A percentile compares a stretch with the other conserved stretches of the same genome.
Conservation (phyloP, 2,329 filamentous ascomycete genomes). For the Diaporthe longicolla region DNA sequence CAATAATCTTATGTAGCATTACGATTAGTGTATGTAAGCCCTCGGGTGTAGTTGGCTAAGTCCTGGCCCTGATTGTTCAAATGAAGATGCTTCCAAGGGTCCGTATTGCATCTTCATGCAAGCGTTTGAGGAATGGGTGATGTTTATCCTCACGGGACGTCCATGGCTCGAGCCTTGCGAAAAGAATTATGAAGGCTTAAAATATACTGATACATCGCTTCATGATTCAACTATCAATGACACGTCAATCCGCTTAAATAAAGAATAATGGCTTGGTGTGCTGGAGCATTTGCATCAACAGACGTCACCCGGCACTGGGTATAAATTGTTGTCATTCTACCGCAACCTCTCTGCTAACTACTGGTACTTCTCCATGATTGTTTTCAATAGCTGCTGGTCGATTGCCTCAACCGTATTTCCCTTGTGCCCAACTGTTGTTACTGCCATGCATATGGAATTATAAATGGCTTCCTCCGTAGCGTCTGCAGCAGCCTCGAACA, state of each 20-base stretch:
- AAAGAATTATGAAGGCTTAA: too few species aligned
- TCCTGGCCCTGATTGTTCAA: not conserved
- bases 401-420: conserved; percentile 65
- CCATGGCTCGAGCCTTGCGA: too few species aligned
- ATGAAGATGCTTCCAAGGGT: too few species aligned
- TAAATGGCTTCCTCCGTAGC: conserved; percentile 76
- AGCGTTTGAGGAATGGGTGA: too few species aligned
- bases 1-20: too few species aligned
- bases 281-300: too few species aligned
- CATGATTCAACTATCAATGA: too few species aligned
- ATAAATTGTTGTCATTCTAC: not conserved
- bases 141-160: too few species aligned
- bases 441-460: conserved; percentile 73
- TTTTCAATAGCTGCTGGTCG: conserved; percentile 61
- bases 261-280: not conserved
- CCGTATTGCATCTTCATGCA: too few species aligned
- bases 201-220: too few species aligned
- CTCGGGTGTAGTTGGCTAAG: not conserved
- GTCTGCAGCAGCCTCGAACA: conserved; percentile 74
- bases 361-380: conserved; percentile 59
- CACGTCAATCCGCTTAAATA: not conserved
- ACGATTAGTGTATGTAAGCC: not conserved
- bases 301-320: too few species aligned
- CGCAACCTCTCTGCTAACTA: not conserved
- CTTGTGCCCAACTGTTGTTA: conserved; percentile 69